Conservation (phyloP, 805 yeast genomes). For the Vanderwaltozyma polyspora region DNA sequence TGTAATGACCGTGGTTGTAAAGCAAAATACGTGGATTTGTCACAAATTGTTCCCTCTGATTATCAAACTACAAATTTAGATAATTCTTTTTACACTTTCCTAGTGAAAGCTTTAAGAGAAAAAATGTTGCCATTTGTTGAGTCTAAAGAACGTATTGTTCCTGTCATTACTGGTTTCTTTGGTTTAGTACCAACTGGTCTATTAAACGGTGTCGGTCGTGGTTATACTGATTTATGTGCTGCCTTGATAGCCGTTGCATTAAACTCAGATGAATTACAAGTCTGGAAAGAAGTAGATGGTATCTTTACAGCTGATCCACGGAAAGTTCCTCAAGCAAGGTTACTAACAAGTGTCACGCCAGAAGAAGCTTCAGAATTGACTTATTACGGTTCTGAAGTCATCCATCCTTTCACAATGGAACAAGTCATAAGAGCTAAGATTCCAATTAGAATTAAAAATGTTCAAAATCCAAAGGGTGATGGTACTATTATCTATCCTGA, state of each 20-base stretch:
- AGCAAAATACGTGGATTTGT: constrained; percentile 70
- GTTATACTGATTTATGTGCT: constrained; percentile 96
- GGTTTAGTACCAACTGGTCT: constrained; percentile 95
- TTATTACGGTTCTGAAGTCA: constrained; percentile 94
- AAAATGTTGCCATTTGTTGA: constrained; percentile 34
- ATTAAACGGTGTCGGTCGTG: constrained; percentile 87
- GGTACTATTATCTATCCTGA: constrained; percentile 95
- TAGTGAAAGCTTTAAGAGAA: constrained; percentile 42
- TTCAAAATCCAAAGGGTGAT: constrained; percentile 80
- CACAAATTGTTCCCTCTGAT: constrained; percentile 56
- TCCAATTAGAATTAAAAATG: constrained; percentile 94
- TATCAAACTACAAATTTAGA: constrained; percentile 50
- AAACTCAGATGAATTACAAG: constrained; percentile 86
- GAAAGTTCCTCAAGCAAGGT: constrained; percentile 80
- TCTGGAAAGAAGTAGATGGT: constrained; percentile 99
- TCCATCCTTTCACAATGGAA: constrained; percentile 98
- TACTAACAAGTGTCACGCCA: constrained; percentile 82
- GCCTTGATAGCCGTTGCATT: constrained; percentile 91
- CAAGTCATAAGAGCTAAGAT: constrained; percentile 93
- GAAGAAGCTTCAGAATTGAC: constrained; percentile 98
- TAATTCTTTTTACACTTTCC: constrained; percentile 46
- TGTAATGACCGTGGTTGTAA: constrained; percentile 74
- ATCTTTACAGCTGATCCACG: constrained; percentile 98
- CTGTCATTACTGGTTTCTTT: constrained; percentile 92
- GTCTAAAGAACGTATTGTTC: constrained; percentile 39